These are phyloP conservation scores for Polychytrium aggregatum DNA, from an alignment of 192 early-diverging fungal species.

Conservation along the genomic window DNA sequence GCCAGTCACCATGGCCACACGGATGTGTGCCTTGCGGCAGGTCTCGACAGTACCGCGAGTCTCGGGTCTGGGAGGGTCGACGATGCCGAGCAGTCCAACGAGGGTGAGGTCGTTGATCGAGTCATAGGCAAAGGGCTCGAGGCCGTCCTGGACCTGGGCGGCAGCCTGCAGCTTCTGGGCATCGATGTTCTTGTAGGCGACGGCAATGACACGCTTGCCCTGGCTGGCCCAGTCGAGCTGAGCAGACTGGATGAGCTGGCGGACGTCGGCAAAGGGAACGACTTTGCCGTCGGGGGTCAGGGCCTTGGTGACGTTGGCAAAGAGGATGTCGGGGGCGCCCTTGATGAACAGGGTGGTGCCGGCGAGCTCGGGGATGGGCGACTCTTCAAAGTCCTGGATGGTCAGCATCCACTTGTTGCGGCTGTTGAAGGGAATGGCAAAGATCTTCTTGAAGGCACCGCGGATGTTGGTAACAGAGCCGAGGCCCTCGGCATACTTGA, in stretches of 20 bases:
- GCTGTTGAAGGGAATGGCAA: conserved; percentile 88
- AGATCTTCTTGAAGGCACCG: conserved; percentile 46
- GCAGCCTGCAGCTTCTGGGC: neutral
- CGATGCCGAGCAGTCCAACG: conserved; percentile 65
- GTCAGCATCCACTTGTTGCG: conserved; percentile 84
- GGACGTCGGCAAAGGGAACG: conserved; percentile 28
- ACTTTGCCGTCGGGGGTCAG: conserved; percentile 45
- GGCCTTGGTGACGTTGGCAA: conserved; percentile 48
- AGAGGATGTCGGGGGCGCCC: conserved; percentile 69
- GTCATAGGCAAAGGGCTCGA: neutral
- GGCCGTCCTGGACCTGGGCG: neutral
- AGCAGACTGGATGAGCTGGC: conserved; percentile 43
- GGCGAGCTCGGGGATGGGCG: conserved; percentile 5
- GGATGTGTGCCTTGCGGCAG: conserved; percentile 51
- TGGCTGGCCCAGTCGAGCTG: conserved; percentile 43
- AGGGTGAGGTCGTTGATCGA: conserved; percentile 38
- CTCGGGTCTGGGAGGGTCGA: conserved; percentile 76
- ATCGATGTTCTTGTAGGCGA: conserved; percentile 39
- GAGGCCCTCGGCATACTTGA: conserved; percentile 22
- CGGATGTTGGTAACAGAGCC: conserved; percentile 15
- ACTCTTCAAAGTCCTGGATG: conserved; percentile 56
- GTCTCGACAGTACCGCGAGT: conserved; percentile 46
- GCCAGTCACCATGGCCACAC: conserved; percentile 79
- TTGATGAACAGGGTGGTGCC: conserved; percentile 50
- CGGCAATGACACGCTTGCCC: conserved; percentile 81